phyloP scores from a whole-genome alignment of 2,329 filamentous ascomycete genomes.

The Exophiala spinifera region DNA sequence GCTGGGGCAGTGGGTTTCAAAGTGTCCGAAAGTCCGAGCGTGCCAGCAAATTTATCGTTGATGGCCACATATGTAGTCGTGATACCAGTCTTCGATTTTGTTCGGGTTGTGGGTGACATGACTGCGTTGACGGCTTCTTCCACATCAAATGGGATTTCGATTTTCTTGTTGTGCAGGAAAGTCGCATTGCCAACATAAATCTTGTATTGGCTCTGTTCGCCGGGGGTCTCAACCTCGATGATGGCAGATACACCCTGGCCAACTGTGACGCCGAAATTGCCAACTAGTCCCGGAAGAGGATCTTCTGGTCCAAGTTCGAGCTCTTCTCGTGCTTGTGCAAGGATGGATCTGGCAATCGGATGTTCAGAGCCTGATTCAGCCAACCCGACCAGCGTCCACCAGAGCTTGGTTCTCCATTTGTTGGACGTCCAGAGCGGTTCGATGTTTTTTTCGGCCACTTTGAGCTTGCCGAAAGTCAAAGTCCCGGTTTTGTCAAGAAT shows the following conservation, averaged over 20 bases:
- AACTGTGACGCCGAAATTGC: slow-evolving; percentile 78
- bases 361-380: slow-evolving; percentile 95
- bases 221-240: slow-evolving; percentile 63
- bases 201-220: slow-evolving; percentile 66
- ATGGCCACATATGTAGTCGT: slow-evolving; percentile 92
- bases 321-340: slow-evolving; percentile 70
- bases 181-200: slow-evolving; percentile 80
- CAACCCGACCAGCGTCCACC: slow-evolving; percentile 96
- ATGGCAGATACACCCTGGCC: slow-evolving; percentile 80
- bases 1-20: slow-evolving; percentile 85
- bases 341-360: slow-evolving; percentile 86
- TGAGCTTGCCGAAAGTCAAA: slow-evolving; percentile 93
- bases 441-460: slow-evolving; percentile 69
- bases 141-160: slow-evolving; percentile 48
- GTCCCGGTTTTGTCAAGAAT: slow-evolving; percentile 97
- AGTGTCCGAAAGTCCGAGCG: slow-evolving; percentile 80
- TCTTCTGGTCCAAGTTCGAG: slow-evolving; percentile 70
- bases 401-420: slow-evolving; percentile 68
- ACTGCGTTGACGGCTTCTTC: slow-evolving; percentile 35
- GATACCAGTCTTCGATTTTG: slow-evolving; percentile 58
- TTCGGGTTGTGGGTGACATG: slow-evolving; percentile 25
- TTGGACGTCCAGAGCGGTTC: slow-evolving; percentile 66
- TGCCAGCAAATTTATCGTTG: slow-evolving; percentile 74
- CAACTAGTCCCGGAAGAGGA: slow-evolving; percentile 76
- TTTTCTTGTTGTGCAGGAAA: slow-evolving; percentile 69